Percentiles rank a stretch among this genome's conserved stretches.
These are phyloP conservation scores for Quercus gilva DNA, from an alignment of 306 rosid species.

Conservation along the genomic window DNA sequence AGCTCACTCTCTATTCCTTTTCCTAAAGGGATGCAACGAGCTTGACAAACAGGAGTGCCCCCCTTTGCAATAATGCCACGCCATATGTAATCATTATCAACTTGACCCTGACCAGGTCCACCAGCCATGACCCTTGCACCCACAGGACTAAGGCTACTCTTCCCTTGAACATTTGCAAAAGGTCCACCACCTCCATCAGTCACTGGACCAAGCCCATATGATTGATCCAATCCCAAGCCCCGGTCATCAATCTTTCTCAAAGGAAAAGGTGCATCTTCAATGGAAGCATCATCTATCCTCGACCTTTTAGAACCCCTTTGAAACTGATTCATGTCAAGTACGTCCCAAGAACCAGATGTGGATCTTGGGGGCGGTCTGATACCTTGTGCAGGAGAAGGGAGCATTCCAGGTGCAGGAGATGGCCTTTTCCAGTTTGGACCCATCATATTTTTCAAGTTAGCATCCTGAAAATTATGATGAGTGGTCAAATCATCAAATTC, in stretches of 20 bases:
- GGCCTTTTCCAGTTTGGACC: conserved; percentile 82
- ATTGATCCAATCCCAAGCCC: conserved; percentile 51
- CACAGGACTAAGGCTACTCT: conserved; percentile 54
- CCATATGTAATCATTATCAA: conserved; percentile 81
- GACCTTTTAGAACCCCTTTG: conserved; percentile 79
- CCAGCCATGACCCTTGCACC: conserved; percentile 49
- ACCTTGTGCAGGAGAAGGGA: conserved; percentile 67
- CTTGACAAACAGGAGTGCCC: conserved; percentile 95
- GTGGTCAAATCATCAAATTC: conserved; percentile 60
- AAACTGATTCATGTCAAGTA: conserved; percentile 65
- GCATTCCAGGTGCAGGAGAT: conserved; percentile 71
- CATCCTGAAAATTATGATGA: conserved; percentile 61
- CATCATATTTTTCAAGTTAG: conserved; percentile 58
- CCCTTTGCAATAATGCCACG: conserved; percentile 96
- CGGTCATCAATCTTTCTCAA: conserved; percentile 56
- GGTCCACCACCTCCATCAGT: conserved; percentile 45
- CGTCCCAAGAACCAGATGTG: conserved; percentile 72
- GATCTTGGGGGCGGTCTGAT: conserved; percentile 59
- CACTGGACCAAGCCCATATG: conserved; percentile 47
- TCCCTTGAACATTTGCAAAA: conserved; percentile 49
- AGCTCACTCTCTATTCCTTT: conserved; percentile 82
- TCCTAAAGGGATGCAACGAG: conserved; percentile 89
- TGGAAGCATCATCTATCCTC: conserved; percentile 60
- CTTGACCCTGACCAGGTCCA: conserved; percentile 46
- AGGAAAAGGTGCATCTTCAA: conserved; percentile 55